Evolutionary conservation across 352 stramenopile species (phyloP).

Genomic region (Phytophthora cryptogea): DNA sequence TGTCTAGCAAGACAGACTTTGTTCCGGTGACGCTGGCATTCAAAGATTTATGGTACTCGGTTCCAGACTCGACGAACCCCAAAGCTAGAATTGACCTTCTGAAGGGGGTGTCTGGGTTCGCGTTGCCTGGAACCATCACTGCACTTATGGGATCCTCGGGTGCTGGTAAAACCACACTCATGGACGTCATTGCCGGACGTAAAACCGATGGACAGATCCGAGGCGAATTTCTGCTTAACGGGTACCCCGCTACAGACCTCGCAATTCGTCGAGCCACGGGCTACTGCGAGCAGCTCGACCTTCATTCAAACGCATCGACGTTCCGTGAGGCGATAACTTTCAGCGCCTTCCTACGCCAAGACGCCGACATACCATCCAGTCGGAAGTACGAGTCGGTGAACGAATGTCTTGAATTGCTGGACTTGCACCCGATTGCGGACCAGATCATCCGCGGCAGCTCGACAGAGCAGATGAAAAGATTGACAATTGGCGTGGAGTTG

Average conservation of each 20-base stretch:
- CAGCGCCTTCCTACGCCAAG: slow-evolving; percentile 68
- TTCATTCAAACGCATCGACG: slow-evolving; percentile 82
- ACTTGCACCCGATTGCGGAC: slow-evolving; percentile 22
- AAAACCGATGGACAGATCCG: slow-evolving; percentile 19
- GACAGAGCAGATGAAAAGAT: slow-evolving; percentile 44
- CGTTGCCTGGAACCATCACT: slow-evolving; percentile 76
- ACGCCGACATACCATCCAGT: slow-evolving; percentile 9
- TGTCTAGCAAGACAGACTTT: slow-evolving; percentile 5
- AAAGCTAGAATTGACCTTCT: slow-evolving; percentile 63
- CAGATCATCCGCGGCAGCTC: slow-evolving; percentile 36
- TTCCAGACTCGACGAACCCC: slow-evolving; percentile 23
- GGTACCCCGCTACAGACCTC: slow-evolving; percentile 32
- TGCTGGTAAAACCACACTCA: slow-evolving; percentile 54
- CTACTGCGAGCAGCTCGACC: slow-evolving; percentile 79
- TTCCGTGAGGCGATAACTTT: slow-evolving; percentile 59
- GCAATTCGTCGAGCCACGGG: slow-evolving; percentile 37
- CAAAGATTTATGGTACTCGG: slow-evolving; percentile 41
- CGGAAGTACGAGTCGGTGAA: slow-evolving; percentile 31
- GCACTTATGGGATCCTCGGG: slow-evolving; percentile 85
- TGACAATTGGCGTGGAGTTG: slow-evolving; percentile 56
- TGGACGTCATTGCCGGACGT: slow-evolving; percentile 26
- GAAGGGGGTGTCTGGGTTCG: slow-evolving; percentile 65
- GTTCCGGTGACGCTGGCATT: slow-evolving; percentile 35
- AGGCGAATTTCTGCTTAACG: slow-evolving; percentile 87
- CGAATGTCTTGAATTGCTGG: slow-evolving; percentile 34